Evolutionary conservation across 164 flowering plant genomes (phyloP).

Genomic region (Platanus orientalis): DNA sequence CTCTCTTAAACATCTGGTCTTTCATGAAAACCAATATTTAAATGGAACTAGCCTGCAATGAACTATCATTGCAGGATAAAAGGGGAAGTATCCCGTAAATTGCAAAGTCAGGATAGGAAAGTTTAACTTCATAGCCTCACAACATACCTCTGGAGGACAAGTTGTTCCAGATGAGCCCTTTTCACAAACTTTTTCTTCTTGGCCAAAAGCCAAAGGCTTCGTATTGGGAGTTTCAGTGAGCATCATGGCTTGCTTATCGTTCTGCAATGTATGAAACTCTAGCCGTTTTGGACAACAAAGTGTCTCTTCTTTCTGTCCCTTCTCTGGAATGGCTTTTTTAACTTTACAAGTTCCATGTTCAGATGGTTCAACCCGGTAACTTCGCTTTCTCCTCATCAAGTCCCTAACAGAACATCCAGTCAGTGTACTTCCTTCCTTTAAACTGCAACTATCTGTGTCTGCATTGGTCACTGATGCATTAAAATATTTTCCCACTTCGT

Average conservation of each 20-base stretch:
- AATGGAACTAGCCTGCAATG: slow-evolving; percentile 3
- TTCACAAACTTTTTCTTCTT: slow-evolving; percentile 12
- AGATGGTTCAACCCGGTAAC: slow-evolving; percentile 31
- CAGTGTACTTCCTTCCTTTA: slow-evolving; percentile 22
- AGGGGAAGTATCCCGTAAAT: slow-evolving; percentile 12
- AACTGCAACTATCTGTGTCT: slow-evolving; percentile 13
- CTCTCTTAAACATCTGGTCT: slow-evolving; percentile 4
- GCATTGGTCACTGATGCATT: slow-evolving; percentile 11
- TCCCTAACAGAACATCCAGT: slow-evolving; percentile 67
- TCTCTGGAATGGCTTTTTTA: slow-evolving; percentile 15
- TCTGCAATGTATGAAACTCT: slow-evolving; percentile 12
- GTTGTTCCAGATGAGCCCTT: slow-evolving; percentile 1
- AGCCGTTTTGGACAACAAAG: slow-evolving; percentile 18
- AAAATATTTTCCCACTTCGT: slow-evolving; percentile 14
- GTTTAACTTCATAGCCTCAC: neutral
- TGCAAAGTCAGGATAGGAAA: neutral
- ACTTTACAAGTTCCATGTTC: slow-evolving; percentile 24
- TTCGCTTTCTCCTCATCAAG: slow-evolving; percentile 84
- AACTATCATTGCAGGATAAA: slow-evolving; percentile 4
- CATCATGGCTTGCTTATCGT: slow-evolving; percentile 13
- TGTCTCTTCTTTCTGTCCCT: slow-evolving; percentile 9
- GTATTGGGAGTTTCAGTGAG: slow-evolving; percentile 7
- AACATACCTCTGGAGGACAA: slow-evolving; percentile 5
- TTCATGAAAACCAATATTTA: neutral
- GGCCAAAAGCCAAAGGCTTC: slow-evolving; percentile 6